These are phyloP conservation scores for Vigna radiata DNA, from an alignment of 306 rosid species.

Conservation along the genomic window DNA sequence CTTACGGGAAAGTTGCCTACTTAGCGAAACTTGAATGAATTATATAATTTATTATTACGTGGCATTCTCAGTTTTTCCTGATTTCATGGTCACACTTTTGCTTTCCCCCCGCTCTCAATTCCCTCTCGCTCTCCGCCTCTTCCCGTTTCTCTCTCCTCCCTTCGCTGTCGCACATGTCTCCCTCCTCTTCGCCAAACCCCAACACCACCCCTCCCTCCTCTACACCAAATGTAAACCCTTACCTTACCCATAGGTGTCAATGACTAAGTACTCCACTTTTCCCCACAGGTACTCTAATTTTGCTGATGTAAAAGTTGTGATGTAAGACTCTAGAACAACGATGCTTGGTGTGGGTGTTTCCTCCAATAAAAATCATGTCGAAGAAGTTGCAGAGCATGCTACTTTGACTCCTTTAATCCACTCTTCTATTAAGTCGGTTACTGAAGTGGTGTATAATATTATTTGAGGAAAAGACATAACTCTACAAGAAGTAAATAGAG, in stretches of 20 bases:
- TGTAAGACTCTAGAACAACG: conserved; percentile 97
- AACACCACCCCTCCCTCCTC: background rate
- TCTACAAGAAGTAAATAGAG: conserved; percentile 92
- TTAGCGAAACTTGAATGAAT: too few relatives aligned
- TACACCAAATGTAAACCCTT: conserved; percentile 43
- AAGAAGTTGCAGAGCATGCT: conserved; percentile 97
- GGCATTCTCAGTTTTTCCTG: too few relatives aligned
- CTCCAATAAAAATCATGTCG: conserved; percentile 94
- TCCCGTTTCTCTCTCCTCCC: conserved; percentile 54
- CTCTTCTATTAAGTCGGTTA: conserved; percentile 92
- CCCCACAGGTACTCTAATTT: conserved; percentile 56
- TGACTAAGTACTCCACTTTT: conserved; percentile 47
- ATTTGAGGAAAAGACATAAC: conserved; percentile 97
- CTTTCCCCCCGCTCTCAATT: conserved; percentile 52
- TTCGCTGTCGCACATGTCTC: conserved; percentile 38
- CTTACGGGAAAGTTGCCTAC: too few relatives aligned
- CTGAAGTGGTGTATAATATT: conserved; percentile 90
- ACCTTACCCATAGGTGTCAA: conserved; percentile 32
- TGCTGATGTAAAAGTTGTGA: conserved; percentile 95
- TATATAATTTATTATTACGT: too few relatives aligned
- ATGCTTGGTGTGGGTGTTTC: conserved; percentile 98
- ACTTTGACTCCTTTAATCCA: conserved; percentile 93
- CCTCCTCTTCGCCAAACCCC: conserved; percentile 36
- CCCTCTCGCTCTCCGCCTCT: conserved; percentile 54
- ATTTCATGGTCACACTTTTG: conserved; percentile 53